These are phyloP conservation scores for Nannizziopsis arthrosporioides DNA, from an alignment of 2,329 filamentous ascomycete species.

Conservation along the genomic window DNA sequence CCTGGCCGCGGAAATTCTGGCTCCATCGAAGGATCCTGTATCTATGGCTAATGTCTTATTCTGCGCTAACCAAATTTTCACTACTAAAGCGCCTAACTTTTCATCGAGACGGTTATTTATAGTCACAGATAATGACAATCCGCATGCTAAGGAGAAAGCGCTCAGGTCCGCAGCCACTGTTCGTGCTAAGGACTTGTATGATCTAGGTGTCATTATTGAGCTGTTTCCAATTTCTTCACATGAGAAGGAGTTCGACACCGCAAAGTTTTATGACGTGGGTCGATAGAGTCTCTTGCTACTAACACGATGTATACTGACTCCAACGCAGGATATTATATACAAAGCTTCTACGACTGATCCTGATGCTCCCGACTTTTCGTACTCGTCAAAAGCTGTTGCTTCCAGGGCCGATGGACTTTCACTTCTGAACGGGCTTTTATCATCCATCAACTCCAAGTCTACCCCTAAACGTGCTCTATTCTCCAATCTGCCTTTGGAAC, in stretches of 20 bases:
- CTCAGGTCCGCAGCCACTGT: conserved; percentile 67
- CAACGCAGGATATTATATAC: conserved; percentile 72
- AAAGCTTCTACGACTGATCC: conserved; percentile 58
- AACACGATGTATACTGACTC: conserved; percentile 12
- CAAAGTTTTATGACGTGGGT: conserved; percentile 80
- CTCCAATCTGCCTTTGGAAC: conserved; percentile 72
- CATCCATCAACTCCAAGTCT: conserved; percentile 83
- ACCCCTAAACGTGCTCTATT: conserved; percentile 77
- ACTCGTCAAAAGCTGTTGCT: conserved; percentile 43
- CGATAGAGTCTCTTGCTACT: not conserved
- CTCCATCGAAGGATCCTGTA: conserved; percentile 55
- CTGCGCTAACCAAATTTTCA: conserved; percentile 93
- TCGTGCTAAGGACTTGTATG: conserved; percentile 86
- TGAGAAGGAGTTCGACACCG: conserved; percentile 62
- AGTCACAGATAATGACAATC: conserved; percentile 86
- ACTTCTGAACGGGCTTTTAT: conserved; percentile 66
- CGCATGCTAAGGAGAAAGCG: conserved; percentile 60
- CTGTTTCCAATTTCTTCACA: conserved; percentile 74
- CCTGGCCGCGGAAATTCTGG: conserved; percentile 55
- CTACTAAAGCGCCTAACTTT: conserved; percentile 87
- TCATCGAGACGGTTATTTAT: conserved; percentile 87
- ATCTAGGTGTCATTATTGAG: conserved; percentile 82
- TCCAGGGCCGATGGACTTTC: conserved; percentile 65
- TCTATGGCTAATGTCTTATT: conserved; percentile 86
- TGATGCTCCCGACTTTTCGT: conserved; percentile 48